A percentile compares a stretch with the other conserved stretches of the same genome.
phyloP scores from a whole-genome alignment of 2,329 filamentous ascomycete genomes.

The Penicillium griseofulvum region DNA sequence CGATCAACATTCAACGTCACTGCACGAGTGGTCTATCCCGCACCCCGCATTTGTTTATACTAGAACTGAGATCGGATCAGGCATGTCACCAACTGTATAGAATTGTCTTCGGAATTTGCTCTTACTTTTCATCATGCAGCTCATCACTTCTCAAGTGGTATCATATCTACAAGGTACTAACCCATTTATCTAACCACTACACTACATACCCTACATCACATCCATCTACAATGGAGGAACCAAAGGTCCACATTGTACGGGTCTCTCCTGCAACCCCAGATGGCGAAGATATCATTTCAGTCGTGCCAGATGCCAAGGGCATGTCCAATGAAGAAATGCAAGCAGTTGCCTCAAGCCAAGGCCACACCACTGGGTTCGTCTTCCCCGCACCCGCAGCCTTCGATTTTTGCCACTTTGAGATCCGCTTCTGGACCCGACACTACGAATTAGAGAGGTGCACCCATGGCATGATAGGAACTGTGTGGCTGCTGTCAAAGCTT shows the following conservation, averaged over 20 bases:
- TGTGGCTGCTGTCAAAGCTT: constrained; percentile 15
- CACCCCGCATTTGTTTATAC: not conserved
- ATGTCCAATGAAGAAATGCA: not conserved
- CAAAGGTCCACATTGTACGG: not conserved
- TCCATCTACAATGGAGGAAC: constrained; percentile 9
- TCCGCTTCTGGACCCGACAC: not conserved
- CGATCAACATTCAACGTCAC: constrained; percentile 17
- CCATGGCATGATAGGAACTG: constrained; percentile 11
- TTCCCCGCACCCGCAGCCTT: not conserved
- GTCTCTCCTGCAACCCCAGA: not conserved
- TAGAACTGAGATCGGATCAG: not conserved
- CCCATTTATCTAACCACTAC: not conserved
- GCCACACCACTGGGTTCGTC: not conserved
- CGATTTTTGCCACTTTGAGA: not conserved
- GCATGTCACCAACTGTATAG: not conserved
- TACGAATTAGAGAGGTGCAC: not conserved
- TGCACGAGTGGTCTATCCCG: constrained; percentile 10
- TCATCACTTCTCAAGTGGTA: not conserved
- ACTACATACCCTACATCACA: not conserved
- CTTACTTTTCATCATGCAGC: not conserved
- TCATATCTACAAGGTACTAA: not conserved
- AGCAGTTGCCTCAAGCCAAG: not conserved
- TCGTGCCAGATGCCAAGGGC: not conserved
- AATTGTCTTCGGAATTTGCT: not conserved
- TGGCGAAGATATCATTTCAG: not conserved